Evolutionary conservation across 1,284 basidiomycete species (phyloP).

Genomic region (Puccinia sorghi): DNA sequence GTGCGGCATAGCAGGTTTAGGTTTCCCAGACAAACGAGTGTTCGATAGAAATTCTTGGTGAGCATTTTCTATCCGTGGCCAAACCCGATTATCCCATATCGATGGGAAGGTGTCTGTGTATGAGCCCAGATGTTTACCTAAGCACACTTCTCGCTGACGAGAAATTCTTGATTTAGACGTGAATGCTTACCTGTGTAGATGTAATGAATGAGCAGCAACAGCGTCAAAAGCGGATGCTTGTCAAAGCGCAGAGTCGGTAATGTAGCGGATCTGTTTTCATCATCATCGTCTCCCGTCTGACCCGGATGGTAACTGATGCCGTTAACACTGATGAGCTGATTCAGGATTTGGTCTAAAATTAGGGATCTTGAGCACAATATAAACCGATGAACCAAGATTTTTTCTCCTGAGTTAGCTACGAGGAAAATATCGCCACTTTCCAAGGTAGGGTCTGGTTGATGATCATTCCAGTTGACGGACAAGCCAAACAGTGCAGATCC

Average conservation of each 20-base stretch:
- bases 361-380: conserved; percentile 68
- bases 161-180: too few species aligned
- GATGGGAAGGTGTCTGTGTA: conserved; percentile 74
- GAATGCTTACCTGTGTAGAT: conserved; percentile 63
- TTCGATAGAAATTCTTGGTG: conserved; percentile 52
- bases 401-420: conserved; percentile 58
- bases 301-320: conserved; percentile 17
- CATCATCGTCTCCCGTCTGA: conserved; percentile 40
- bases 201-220: conserved; percentile 78
- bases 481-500: conserved; percentile 61
- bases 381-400: conserved; percentile 68
- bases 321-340: not conserved
- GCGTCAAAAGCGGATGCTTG: conserved; percentile 67
- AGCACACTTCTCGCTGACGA: too few species aligned
- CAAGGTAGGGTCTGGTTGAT: conserved; percentile 53
- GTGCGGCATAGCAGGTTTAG: conserved; percentile 55
- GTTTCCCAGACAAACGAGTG: conserved; percentile 56
- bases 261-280: not conserved
- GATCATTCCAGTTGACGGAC: conserved; percentile 56
- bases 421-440: conserved; percentile 69
- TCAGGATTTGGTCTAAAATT: conserved; percentile 60
- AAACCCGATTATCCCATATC: conserved; percentile 79
- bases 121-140: too few species aligned
- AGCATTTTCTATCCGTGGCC: conserved; percentile 61
- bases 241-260: conserved; percentile 53